phyloP scores from a whole-genome alignment of 2,329 filamentous ascomycete species.

The Penicillium psychrosexuale region DNA sequence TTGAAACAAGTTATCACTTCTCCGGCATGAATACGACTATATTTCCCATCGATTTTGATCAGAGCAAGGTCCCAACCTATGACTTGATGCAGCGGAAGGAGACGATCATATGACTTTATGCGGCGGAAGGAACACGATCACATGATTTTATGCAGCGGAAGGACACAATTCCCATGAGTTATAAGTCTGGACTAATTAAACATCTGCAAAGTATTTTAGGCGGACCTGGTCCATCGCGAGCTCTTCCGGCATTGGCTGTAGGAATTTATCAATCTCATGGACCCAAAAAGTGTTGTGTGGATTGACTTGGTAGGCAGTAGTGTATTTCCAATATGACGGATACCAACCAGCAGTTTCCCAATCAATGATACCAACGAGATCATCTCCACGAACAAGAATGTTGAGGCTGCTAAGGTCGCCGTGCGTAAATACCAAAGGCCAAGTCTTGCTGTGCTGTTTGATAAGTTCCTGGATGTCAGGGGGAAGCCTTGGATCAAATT shows the following conservation, averaged over 20 bases:
- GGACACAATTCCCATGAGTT: no score
- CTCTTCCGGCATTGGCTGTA: slow-evolving; percentile 38
- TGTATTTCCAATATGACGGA: slow-evolving; percentile 35
- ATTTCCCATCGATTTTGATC: no score
- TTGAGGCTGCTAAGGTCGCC: slow-evolving; percentile 48
- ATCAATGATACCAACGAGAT: slow-evolving; percentile 41
- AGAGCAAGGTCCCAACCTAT: no score
- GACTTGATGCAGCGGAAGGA: no score
- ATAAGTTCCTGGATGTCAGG: slow-evolving; percentile 35
- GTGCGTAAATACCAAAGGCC: slow-evolving; percentile 48
- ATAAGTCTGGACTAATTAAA: not conserved
- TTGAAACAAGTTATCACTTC: no score
- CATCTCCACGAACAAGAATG: slow-evolving; percentile 34
- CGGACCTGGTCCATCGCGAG: slow-evolving; percentile 42
- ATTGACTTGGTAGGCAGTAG: slow-evolving; percentile 42
- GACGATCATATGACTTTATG: no score
- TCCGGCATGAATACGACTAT: no score
- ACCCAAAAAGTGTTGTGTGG: slow-evolving; percentile 39
- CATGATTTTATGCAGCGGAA: no score
- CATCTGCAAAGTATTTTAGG: slow-evolving; percentile 35
- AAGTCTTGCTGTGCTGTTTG: slow-evolving; percentile 28
- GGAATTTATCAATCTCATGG: slow-evolving; percentile 41
- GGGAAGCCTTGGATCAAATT: slow-evolving; percentile 26
- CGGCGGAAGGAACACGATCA: no score
- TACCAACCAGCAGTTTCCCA: slow-evolving; percentile 35